Base-by-base conservation (phyloP, 257 asterid species). In the Solanum bulbocastanum region DNA sequence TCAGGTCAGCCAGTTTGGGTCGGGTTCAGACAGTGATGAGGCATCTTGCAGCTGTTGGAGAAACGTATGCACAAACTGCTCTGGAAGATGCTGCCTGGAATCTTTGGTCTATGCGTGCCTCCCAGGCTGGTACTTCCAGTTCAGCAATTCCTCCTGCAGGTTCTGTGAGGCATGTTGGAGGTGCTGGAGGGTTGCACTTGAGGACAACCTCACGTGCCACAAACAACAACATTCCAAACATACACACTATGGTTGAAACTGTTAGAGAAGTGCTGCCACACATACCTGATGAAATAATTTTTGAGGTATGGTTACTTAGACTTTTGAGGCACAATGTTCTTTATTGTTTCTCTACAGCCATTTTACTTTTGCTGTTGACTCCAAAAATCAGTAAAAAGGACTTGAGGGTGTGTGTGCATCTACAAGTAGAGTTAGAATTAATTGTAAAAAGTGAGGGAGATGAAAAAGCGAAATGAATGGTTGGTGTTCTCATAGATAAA, bases 1-100 rank as follows among this genome's bases (percentile, higher is more conserved):
- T 82, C 56, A 89, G 92, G 58, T 85, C 92, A 22, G 92, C 83
- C 8, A 96, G 98, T 87, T 87, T 95, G 44, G 93, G 96, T 68
- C 93, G 95, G 73, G 95, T 95, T 88, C 98, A 95, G 93, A 93
- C 92, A 98, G 94, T 95, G 93, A 94, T 95, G 98, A 93, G 98
- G 88, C 98, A 95, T 79, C 94, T 95, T 76, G 98, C 98, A 49
- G 97, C 98, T 78, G 98, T 94, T 52, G 98, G 98, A 87, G 98
- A 95, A 88, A 95, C 96, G 25, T 94, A 94, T 83, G 94, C 97
- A 49, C 96, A 95, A 86, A 93, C 95, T 72, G 94, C 96, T 76
- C 92, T 93, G 84, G 98, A 95, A 69, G 98, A 95, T 86, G 89
- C 95, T 87, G 88, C 95, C 25, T 94, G 98, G 97, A 92, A 92